Percentiles rank a stretch among this genome's conserved stretches.
Conservation (phyloP, 106 monocot species). For the Amphibolis antarctica region DNA sequence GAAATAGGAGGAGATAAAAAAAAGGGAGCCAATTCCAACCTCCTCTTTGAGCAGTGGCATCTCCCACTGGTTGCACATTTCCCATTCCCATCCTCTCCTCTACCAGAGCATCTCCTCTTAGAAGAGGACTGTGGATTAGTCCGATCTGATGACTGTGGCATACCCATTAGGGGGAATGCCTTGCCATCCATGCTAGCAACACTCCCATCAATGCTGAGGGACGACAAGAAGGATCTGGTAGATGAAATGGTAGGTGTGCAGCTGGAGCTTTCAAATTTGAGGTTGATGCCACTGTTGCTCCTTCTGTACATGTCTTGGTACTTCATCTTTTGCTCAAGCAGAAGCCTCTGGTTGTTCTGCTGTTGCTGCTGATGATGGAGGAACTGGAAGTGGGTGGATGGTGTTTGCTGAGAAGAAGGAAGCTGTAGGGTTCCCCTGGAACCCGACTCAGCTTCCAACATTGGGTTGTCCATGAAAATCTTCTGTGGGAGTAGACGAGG, state of each 20-base stretch:
- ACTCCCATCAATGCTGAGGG: conserved; percentile 79
- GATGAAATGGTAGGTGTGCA: conserved; percentile 65
- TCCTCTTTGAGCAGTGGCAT: conserved; percentile 87
- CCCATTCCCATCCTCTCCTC: conserved; percentile 52
- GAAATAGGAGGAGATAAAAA: background rate
- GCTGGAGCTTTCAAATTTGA: conserved; percentile 58
- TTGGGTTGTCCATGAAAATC: conserved; percentile 27
- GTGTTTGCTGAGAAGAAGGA: conserved; percentile 1
- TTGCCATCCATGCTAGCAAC: conserved; percentile 42
- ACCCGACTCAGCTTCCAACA: conserved; percentile 12
- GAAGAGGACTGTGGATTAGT: conserved; percentile 13
- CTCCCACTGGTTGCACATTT: conserved; percentile 48
- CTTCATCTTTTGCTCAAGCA: conserved; percentile 50
- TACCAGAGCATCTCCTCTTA: conserved; percentile 51
- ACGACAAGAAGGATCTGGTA: conserved; percentile 63
- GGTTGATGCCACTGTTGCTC: conserved; percentile 57
- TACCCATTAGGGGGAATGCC: conserved; percentile 49
- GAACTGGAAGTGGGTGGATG: conserved; percentile 24
- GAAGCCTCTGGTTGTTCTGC: conserved; percentile 29
- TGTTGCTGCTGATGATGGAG: conserved; percentile 41
- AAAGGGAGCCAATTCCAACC: conserved; percentile 23
- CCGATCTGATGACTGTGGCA: conserved; percentile 43
- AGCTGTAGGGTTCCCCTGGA: conserved; percentile 5
- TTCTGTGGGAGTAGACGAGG: conserved; percentile 23
- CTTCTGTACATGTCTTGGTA: conserved; percentile 58